phyloP scores from a whole-genome alignment of 2,329 filamentous ascomycete genomes.

The Diaporthe velutina region DNA sequence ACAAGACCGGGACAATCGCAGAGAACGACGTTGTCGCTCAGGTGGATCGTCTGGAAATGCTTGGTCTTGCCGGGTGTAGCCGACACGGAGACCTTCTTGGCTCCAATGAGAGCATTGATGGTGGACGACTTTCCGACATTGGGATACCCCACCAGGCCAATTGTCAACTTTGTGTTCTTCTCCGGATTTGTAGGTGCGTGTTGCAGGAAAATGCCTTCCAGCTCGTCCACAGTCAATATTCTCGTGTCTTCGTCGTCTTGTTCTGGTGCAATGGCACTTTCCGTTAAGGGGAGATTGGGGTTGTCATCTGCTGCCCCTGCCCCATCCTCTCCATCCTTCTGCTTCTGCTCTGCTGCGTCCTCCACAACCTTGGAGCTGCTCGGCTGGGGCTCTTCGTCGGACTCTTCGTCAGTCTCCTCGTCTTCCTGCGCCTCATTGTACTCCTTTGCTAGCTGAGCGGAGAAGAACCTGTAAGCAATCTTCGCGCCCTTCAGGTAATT shows the following conservation, averaged over 20 bases:
- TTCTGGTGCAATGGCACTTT: constrained; percentile 55
- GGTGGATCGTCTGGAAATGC: constrained; percentile 98
- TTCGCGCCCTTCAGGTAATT: constrained; percentile 83
- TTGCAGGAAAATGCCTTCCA: constrained; percentile 88
- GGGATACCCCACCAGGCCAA: constrained; percentile 96
- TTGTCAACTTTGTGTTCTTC: constrained; percentile 77
- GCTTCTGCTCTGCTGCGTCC: constrained; percentile 39
- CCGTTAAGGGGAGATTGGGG: constrained; percentile 47
- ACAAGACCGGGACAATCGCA: constrained; percentile 99
- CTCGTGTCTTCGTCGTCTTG: constrained; percentile 72
- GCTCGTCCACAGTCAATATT: constrained; percentile 92
- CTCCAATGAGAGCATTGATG: constrained; percentile 97
- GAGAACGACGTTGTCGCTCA: constrained; percentile 88
- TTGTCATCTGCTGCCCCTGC: constrained; percentile 45
- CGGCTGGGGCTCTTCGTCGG: constrained; percentile 51
- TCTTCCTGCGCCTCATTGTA: constrained; percentile 80
- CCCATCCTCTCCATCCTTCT: constrained; percentile 46
- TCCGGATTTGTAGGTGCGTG: constrained; percentile 70
- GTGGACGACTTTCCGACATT: constrained; percentile 99
- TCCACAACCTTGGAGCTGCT: constrained; percentile 46
- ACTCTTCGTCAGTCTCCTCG: constrained; percentile 58
- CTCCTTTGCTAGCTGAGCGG: constrained; percentile 91
- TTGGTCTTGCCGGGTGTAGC: constrained; percentile 98
- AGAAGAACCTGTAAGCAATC: constrained; percentile 97
- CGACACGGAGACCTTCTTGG: constrained; percentile 98